Evolutionary conservation across 2,329 filamentous ascomycete genomes (phyloP).

Genomic region (Sarocladiaceae sp.): DNA sequence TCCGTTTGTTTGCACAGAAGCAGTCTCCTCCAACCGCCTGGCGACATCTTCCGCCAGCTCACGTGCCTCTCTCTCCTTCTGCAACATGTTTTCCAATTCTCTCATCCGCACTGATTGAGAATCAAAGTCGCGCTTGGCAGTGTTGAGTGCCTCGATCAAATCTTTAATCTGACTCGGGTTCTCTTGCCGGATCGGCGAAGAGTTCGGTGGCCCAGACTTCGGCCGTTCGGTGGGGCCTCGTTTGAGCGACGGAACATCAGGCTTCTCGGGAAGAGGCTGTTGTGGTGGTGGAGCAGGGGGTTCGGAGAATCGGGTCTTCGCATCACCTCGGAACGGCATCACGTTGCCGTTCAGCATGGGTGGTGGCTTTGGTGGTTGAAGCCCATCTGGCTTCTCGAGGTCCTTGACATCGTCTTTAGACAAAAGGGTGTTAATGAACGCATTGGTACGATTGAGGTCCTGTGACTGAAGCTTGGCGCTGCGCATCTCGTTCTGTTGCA

Average conservation of each 20-base stretch:
- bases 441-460: constrained; percentile 76
- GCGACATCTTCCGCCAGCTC: constrained; percentile 81
- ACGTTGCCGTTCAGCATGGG: constrained; percentile 39
- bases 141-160: constrained; percentile 78
- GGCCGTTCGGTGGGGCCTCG: constrained; percentile 72
- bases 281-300: constrained; percentile 91
- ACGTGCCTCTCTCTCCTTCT: constrained; percentile 74
- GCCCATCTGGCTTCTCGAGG: constrained; percentile 44
- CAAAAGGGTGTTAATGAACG: constrained; percentile 74
- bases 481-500: constrained; percentile 76
- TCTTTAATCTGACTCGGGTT: constrained; percentile 72
- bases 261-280: constrained; percentile 90
- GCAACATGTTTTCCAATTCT: constrained; percentile 70
- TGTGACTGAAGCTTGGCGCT: constrained; percentile 82
- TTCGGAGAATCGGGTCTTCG: constrained; percentile 83
- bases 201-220: constrained; percentile 51
- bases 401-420: constrained; percentile 65
- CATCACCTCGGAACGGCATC: constrained; percentile 61
- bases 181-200: constrained; percentile 58
- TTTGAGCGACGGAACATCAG: constrained; percentile 72
- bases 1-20: constrained; percentile 28
- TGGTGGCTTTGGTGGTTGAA: constrained; percentile 33
- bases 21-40: constrained; percentile 60
- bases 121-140: constrained; percentile 82
- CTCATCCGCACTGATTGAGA: constrained; percentile 75